A percentile compares a stretch with the other conserved stretches of the same genome.
Conservation (phyloP, 805 yeast species). For the Candida easanensis region DNA sequence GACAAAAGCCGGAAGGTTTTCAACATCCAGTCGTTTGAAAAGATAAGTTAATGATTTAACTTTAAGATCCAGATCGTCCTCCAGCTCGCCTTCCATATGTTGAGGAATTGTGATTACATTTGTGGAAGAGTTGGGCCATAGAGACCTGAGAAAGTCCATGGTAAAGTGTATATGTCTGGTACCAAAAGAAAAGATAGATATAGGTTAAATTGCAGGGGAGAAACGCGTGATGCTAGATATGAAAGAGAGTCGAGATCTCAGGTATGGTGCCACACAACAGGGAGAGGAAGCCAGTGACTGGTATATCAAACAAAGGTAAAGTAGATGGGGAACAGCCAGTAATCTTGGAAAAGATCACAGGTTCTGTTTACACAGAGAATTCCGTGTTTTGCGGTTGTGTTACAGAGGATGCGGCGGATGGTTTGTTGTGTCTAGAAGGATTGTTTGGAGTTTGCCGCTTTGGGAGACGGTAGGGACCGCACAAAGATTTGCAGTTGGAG, state of each 20-base stretch:
- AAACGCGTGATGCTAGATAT: no score
- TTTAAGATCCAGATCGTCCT: conserved; percentile 61
- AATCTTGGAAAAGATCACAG: neutral
- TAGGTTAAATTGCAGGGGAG: no score
- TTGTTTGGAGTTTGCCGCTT: conserved; percentile 1
- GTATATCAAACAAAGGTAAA: no score
- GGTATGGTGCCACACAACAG: no score
- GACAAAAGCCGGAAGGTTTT: conserved; percentile 42
- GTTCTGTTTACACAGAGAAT: neutral
- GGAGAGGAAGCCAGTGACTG: no score
- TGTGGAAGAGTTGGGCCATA: conserved; percentile 34
- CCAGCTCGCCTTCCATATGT: conserved; percentile 43
- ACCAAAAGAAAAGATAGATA: no score
- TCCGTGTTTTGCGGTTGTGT: neutral
- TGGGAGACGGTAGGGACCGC: neutral
- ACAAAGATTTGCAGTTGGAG: neutral
- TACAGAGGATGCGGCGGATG: neutral
- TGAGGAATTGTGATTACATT: conserved; percentile 45
- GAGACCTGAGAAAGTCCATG: conserved; percentile 28
- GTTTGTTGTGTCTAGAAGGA: conserved; percentile 1
- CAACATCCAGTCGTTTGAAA: conserved; percentile 49
- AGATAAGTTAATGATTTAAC: conserved; percentile 57
- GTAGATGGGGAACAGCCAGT: no score
- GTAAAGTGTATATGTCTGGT: no score
- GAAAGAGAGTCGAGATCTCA: no score